These are phyloP conservation scores for Claviceps fusiformis DNA, from an alignment of 2,329 filamentous ascomycete species.

Conservation along the genomic window DNA sequence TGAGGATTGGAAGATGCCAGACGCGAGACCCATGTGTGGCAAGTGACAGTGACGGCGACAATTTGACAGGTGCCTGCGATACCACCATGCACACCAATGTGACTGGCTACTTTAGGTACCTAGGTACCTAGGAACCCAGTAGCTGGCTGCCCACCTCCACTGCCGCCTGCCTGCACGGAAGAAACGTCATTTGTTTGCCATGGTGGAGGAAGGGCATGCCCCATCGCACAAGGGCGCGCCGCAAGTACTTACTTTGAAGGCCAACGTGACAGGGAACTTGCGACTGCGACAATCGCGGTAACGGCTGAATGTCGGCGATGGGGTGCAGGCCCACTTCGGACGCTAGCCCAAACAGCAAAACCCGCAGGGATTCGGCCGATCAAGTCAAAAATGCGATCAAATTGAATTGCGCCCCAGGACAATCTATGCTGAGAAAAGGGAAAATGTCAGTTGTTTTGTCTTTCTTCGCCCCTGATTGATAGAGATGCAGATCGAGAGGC, in stretches of 20 bases:
- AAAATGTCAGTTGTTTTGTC: slow-evolving; percentile 1
- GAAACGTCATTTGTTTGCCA: background rate
- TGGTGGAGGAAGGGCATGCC: background rate
- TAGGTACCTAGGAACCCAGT: background rate
- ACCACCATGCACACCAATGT: background rate
- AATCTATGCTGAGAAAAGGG: slow-evolving; percentile 1
- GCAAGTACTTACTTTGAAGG: slow-evolving; percentile 6
- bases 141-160: slow-evolving; percentile 1
- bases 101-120: background rate
- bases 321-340: background rate
- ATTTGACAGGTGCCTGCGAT: background rate
- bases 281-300: background rate
- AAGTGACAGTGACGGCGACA: background rate
- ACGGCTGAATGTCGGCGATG: slow-evolving; percentile 8
- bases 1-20: slow-evolving; percentile 5
- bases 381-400: background rate
- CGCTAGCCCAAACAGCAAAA: slow-evolving; percentile 6
- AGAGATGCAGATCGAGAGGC: background rate
- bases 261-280: slow-evolving; percentile 2
- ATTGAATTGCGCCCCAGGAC: background rate
- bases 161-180: background rate
- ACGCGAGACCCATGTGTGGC: background rate
- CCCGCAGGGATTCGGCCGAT: slow-evolving; percentile 7
- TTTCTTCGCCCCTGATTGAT: background rate
- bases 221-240: background rate